Percentiles rank a stretch among this genome's conserved stretches.
phyloP scores from a whole-genome alignment of 345 rosid genomes.

The Citrus trifoliata region DNA sequence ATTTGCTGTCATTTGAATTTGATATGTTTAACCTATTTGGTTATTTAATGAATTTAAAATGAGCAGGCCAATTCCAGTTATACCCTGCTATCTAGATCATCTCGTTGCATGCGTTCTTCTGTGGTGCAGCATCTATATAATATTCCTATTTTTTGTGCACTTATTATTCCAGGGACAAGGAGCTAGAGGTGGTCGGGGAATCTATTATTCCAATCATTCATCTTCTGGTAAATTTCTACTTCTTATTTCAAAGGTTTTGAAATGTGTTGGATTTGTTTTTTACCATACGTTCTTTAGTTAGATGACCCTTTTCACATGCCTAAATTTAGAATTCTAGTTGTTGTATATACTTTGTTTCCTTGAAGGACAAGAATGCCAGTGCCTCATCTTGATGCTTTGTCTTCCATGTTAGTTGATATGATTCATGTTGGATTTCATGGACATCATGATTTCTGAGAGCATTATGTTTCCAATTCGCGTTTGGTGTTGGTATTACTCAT shows the following conservation, averaged over 20 bases:
- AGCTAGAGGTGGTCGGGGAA: slow-evolving; percentile 48
- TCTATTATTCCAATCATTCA: slow-evolving; percentile 32
- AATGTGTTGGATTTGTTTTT: background rate
- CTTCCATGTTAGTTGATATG: background rate
- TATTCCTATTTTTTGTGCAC: background rate
- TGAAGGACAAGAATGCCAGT: background rate
- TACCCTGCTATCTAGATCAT: background rate
- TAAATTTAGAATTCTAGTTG: background rate
- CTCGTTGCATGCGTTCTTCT: background rate
- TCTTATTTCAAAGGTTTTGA: background rate
- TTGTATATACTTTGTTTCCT: background rate
- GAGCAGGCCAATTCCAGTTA: background rate
- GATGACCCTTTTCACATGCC: too few species aligned
- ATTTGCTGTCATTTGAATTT: background rate
- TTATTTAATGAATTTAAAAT: background rate
- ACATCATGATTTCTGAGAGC: background rate
- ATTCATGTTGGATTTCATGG: background rate
- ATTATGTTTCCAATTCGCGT: background rate
- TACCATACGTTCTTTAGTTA: background rate
- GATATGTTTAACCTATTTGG: background rate
- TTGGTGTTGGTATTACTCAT: too few species aligned
- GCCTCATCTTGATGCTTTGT: background rate
- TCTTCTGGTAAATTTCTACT: slow-evolving; percentile 36
- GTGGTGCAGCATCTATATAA: background rate
- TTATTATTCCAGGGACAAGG: slow-evolving; percentile 40